These are phyloP conservation scores for Candida wancherniae DNA, from an alignment of 805 yeast species.

Conservation along the genomic window DNA sequence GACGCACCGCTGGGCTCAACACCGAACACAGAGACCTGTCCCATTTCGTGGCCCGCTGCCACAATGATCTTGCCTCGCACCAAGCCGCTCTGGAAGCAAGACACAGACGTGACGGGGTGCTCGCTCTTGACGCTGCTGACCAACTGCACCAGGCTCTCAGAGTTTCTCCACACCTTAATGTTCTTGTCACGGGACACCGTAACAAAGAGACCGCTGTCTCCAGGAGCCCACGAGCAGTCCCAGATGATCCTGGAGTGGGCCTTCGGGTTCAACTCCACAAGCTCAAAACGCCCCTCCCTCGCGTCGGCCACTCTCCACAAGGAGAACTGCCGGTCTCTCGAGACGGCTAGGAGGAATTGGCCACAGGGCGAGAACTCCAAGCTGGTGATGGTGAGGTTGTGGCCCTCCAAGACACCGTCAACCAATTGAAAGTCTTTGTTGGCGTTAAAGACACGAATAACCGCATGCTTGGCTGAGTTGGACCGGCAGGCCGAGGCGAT, in stretches of 20 bases:
- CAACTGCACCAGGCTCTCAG: conserved; percentile 29
- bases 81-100: conserved; percentile 34
- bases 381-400: conserved; percentile 80
- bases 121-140: conserved; percentile 40
- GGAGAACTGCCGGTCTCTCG: conserved; percentile 84
- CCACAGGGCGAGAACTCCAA: conserved; percentile 71
- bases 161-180: conserved; percentile 64
- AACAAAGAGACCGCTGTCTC: conserved; percentile 43
- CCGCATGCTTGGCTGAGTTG: conserved; percentile 79
- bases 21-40: conserved; percentile 46
- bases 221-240: conserved; percentile 88
- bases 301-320: conserved; percentile 51
- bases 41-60: conserved; percentile 70
- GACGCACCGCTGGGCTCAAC: conserved; percentile 20
- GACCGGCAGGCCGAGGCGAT: conserved; percentile 93
- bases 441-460: conserved; percentile 67
- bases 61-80: conserved; percentile 30
- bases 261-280: conserved; percentile 49
- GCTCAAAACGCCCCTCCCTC: conserved; percentile 26
- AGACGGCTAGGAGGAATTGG: conserved; percentile 62
- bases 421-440: conserved; percentile 50
- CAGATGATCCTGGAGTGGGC: conserved; percentile 92
- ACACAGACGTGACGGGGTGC: conserved; percentile 65
- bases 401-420: conserved; percentile 51
- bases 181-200: conserved; percentile 87